These are phyloP conservation scores for Tetrahymena malaccensis DNA, from an alignment of 73 alveolate genomes.

Conservation along the genomic window DNA sequence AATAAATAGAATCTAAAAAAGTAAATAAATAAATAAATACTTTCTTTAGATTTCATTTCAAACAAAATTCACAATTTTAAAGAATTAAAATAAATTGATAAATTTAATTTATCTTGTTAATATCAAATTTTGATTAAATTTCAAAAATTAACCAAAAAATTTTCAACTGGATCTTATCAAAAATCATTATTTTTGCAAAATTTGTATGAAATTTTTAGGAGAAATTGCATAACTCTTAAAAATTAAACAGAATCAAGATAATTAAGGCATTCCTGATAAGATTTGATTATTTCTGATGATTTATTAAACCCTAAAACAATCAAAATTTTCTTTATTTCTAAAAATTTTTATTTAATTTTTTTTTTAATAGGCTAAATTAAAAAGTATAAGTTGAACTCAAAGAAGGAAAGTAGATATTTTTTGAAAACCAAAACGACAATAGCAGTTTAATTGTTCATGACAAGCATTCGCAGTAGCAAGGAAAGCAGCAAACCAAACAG, in stretches of 20 bases:
- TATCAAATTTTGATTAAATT: background rate
- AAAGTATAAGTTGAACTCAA: background rate
- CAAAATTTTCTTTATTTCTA: too few relatives aligned
- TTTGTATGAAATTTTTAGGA: background rate
- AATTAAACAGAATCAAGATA: background rate
- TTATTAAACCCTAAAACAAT: background rate
- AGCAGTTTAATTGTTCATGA: background rate
- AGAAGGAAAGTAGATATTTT: background rate
- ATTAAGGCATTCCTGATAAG: background rate
- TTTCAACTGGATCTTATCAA: background rate
- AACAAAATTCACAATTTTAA: background rate
- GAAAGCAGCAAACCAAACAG: background rate
- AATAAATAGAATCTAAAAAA: background rate
- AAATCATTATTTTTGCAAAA: background rate
- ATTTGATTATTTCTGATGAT: background rate
- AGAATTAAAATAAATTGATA: background rate
- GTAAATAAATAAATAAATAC: too few relatives aligned
- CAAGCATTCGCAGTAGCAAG: background rate
- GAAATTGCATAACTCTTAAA: background rate
- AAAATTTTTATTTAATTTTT: too few relatives aligned
- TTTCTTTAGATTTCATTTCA: too few relatives aligned
- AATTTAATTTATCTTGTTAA: background rate
- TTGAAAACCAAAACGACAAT: background rate
- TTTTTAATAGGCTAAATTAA: background rate
- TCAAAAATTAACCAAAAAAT: background rate